Base-by-base conservation (phyloP, 2,329 filamentous ascomycete species). In the Ophiostoma sp. region DNA sequence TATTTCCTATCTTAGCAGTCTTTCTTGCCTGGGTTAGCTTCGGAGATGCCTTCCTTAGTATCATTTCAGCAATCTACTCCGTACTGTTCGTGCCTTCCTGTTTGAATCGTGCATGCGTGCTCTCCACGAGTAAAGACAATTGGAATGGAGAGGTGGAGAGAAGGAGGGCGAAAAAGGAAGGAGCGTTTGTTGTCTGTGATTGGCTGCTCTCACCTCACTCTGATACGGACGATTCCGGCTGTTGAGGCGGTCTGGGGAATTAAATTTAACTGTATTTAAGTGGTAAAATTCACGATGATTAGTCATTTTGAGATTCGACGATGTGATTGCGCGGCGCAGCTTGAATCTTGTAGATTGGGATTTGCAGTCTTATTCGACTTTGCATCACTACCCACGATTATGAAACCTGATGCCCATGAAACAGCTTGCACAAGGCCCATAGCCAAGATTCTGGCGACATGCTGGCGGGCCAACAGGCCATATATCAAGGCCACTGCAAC, bases 1-100 rank as follows among this genome's bases (percentile, higher is more conserved):
- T 70, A 68, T 70, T 70, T 68, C 69, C 69, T 70, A 70, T 70
- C 69, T 70, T 20, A 70, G 69, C 65, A 70, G 65, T 62, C 17
- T 70, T 70, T 44, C 69, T 70, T 27, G 41, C 67, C 48, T 66
- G 60, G 67, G 69, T 65, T 67, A 70, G 69, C 66, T 57, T 57
- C 52, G 52, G 52, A 57, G 11, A 27, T 27, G 11, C 52, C 52
- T 57, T 57, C 52, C 52, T 48, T 17, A 48, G 44, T 48, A 48
- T 20, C 20, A 48, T 48, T 48, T 20, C 23, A 27, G n/a, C n/a
- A 57, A 17, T 31, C 3, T 48, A 15, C 17, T 31, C 27, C 27
- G 3, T 31, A 31, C 27, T 57, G 52, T 48, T 70, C 52, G 35
- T 44, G 60, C 66, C 67, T 17, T 68, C 57, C 57, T 62, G 3